Base-by-base conservation (phyloP, 495 filamentous ascomycete genomes). In the Aspergillus funiculosus region DNA sequence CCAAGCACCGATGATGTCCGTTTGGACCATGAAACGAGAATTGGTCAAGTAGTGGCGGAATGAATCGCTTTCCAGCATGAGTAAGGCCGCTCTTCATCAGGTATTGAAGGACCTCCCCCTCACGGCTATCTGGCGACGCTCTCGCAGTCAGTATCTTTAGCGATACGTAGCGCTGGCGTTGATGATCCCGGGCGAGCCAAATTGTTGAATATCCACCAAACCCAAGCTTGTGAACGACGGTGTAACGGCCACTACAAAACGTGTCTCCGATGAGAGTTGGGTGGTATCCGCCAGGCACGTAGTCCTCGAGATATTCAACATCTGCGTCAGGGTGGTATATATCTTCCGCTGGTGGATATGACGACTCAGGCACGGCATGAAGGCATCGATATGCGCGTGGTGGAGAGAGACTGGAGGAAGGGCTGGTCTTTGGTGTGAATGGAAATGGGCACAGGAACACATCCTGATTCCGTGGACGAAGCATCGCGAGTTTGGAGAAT, bases 161-260 rank as follows among this genome's bases (percentile, higher is more conserved):
- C 34, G 54, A 53, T 44, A 57, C 43, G 13, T 57, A 57, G 27
- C 54, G 39, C 38, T 11, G 46, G n/a, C 27, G 36, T 46, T 51
- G 41, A 15, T 47, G 28, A 53, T 72, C 61, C 22, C 36, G 32
- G 8, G 62, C 65, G 19, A 92, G 71, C 86, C 87, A 91, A 31
- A 92, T 86, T 6, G 86, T 92, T 15, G 84, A 89, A 68, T 90
- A 90, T 56, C 88, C 85, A 51, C 87, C 86, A 84, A 85, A 90
- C 7, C 87, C 87, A 20, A 92, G 74, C 69, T 92, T 92, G 57
- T 86, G 81, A 52, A 90, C 79, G 25, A 91, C 78, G 1, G 83
- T 87, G 67, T 92, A 92, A 62, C 85, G 83, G 38, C 86, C 85
- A 58, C 86, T 79, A 53, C 88, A 88, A 71, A 89, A 90, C 53